Evolutionary conservation across 2,329 filamentous ascomycete species (phyloP).

Genomic region (Talaromyces rugulosus): DNA sequence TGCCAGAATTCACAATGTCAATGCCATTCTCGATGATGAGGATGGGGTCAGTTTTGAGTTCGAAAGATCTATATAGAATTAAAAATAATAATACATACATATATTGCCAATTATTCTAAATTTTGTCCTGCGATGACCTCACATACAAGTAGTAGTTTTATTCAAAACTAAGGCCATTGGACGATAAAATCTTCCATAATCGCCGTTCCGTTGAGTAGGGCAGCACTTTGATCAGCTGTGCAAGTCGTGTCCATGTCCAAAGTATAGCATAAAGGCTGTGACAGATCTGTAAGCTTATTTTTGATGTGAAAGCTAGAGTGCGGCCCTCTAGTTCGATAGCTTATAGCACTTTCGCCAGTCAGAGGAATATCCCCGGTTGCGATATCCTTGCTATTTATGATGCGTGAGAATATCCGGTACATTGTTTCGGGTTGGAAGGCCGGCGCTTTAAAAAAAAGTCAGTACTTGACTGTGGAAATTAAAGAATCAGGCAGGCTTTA

Average conservation of each 20-base stretch:
- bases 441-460: constrained; percentile 36
- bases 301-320: constrained; percentile 41
- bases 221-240: constrained; percentile 36
- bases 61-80: not conserved
- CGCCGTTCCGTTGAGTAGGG: constrained; percentile 42
- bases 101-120: not conserved
- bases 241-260: constrained; percentile 36
- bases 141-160: not conserved
- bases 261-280: constrained; percentile 44
- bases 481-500: not conserved
- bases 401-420: constrained; percentile 52
- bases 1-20: not conserved
- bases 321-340: constrained; percentile 38
- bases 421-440: constrained; percentile 50
- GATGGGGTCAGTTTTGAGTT: not conserved
- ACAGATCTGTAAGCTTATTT: constrained; percentile 38
- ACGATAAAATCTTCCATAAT: constrained; percentile 44
- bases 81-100: not conserved
- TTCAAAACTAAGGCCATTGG: not conserved
- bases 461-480: not conserved
- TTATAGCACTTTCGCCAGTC: constrained; percentile 17
- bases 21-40: not conserved
- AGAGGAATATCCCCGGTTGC: constrained; percentile 49
- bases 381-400: constrained; percentile 36
- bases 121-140: not conserved